phyloP scores from a whole-genome alignment of 2,329 filamentous ascomycete species.

The Colletotrichum tofieldiae region DNA sequence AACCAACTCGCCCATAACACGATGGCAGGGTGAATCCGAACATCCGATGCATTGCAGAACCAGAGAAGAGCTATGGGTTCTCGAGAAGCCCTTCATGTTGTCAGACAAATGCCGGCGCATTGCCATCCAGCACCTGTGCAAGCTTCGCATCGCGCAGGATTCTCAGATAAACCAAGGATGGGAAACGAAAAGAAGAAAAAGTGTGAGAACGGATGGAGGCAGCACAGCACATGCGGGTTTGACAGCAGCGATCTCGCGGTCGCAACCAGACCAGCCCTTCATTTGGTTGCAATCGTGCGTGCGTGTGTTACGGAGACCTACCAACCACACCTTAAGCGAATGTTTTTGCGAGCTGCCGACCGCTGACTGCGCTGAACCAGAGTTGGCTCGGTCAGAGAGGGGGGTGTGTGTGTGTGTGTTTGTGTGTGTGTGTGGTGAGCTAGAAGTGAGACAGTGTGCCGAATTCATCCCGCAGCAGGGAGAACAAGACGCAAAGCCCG shows the following conservation, averaged over 20 bases:
- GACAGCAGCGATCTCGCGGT: slow-evolving; percentile 23
- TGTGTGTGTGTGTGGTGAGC: slow-evolving; percentile 6
- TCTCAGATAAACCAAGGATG: not conserved
- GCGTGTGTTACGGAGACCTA: not conserved
- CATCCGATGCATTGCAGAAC: slow-evolving; percentile 20
- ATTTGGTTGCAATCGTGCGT: slow-evolving; percentile 16
- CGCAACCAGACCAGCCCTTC: slow-evolving; percentile 19
- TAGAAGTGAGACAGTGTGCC: slow-evolving; percentile 15
- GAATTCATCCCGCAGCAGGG: slow-evolving; percentile 2
- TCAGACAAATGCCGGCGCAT: slow-evolving; percentile 26
- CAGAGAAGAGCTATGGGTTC: slow-evolving; percentile 6
- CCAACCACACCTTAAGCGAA: slow-evolving; percentile 11
- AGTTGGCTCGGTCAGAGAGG: slow-evolving; percentile 11
- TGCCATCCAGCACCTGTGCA: slow-evolving; percentile 26
- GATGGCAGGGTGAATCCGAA: slow-evolving; percentile 23
- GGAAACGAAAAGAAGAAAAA: not conserved
- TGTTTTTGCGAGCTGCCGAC: slow-evolving; percentile 15
- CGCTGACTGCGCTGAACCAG: slow-evolving; percentile 4
- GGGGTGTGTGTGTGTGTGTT: not conserved
- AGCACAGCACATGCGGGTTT: slow-evolving; percentile 12
- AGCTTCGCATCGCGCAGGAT: not conserved
- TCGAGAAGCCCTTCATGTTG: slow-evolving; percentile 27
- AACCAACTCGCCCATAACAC: not conserved
- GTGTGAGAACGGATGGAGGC: slow-evolving; percentile 2
- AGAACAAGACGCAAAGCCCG: slow-evolving; percentile 6